Percentiles rank a stretch among this genome's conserved stretches.
These are phyloP conservation scores for Zelonia costaricensis DNA, from an alignment of 208 protist species.

Conservation along the genomic window DNA sequence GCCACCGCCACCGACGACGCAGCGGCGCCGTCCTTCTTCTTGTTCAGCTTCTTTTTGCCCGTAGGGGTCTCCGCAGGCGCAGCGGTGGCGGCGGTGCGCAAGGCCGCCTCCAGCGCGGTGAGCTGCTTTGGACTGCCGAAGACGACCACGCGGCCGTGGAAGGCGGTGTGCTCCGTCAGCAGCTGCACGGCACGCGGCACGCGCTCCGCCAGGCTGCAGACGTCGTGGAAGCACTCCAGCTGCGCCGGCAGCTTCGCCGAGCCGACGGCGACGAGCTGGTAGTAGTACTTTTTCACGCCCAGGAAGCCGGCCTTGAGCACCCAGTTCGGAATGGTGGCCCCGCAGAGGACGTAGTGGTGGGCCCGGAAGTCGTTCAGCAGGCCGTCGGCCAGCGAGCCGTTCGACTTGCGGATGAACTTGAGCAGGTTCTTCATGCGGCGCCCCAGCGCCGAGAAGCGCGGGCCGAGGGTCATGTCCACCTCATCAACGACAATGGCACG, in stretches of 20 bases:
- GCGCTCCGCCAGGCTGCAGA: slow-evolving; percentile 43
- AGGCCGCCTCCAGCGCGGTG: slow-evolving; percentile 16
- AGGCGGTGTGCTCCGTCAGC: slow-evolving; percentile 17
- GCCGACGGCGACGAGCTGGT: slow-evolving; percentile 79
- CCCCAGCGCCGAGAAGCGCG: slow-evolving; percentile 81
- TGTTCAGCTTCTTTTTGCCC: slow-evolving; percentile 13
- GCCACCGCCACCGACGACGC: neutral
- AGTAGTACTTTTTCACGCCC: slow-evolving; percentile 93
- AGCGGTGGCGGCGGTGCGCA: slow-evolving; percentile 2
- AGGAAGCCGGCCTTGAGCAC: slow-evolving; percentile 90
- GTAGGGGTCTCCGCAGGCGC: neutral
- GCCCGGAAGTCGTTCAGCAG: slow-evolving; percentile 79
- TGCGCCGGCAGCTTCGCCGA: slow-evolving; percentile 72
- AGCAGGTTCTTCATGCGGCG: slow-evolving; percentile 90
- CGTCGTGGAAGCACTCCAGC: slow-evolving; percentile 63
- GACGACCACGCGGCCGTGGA: slow-evolving; percentile 66
- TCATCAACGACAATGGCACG: slow-evolving; percentile 86
- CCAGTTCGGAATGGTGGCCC: slow-evolving; percentile 92
- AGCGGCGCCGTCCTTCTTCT: slow-evolving; percentile 5
- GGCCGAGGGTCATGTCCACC: slow-evolving; percentile 88
- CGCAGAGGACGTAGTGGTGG: slow-evolving; percentile 92
- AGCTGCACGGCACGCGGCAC: slow-evolving; percentile 41
- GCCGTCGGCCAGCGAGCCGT: slow-evolving; percentile 71
- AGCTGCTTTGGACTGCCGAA: slow-evolving; percentile 69
- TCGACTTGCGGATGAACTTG: slow-evolving; percentile 69